Conservation (phyloP, 2,329 filamentous ascomycete species). For the Rutstroemia sp. region DNA sequence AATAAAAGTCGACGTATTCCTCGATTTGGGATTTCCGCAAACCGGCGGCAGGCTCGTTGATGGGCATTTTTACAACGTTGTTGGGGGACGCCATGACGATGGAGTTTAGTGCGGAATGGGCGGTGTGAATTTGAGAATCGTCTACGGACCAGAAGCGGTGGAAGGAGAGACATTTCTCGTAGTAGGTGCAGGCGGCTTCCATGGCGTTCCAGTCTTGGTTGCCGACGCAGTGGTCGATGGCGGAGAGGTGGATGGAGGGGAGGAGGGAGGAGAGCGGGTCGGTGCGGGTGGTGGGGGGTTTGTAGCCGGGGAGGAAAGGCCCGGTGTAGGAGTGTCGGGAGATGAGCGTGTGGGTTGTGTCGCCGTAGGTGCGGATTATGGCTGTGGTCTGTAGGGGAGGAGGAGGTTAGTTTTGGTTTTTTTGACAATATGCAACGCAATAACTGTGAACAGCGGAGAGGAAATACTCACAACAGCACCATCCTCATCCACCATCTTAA, state of each 20-base stretch:
- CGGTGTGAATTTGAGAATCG: slow-evolving; percentile 85
- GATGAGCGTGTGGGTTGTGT: slow-evolving; percentile 91
- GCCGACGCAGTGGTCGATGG: slow-evolving; percentile 93
- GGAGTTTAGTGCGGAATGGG: slow-evolving; percentile 80
- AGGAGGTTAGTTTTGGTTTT: not conserved
- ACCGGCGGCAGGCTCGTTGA: slow-evolving; percentile 88
- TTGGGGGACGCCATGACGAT: slow-evolving; percentile 86
- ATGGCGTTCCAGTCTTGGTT: slow-evolving; percentile 96
- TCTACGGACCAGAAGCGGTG: slow-evolving; percentile 98
- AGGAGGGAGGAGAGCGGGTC: slow-evolving; percentile 35
- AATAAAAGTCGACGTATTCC: slow-evolving; percentile 86
- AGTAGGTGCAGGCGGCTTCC: slow-evolving; percentile 57
- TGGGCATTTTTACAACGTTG: slow-evolving; percentile 92
- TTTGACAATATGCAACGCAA: too few relatives aligned
- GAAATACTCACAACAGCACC: slow-evolving; percentile 35
- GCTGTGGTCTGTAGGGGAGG: slow-evolving; percentile 44
- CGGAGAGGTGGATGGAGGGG: slow-evolving; percentile 59
- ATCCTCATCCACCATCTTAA: slow-evolving; percentile 44
- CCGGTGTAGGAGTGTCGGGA: slow-evolving; percentile 64
- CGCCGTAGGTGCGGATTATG: slow-evolving; percentile 84
- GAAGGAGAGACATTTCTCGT: slow-evolving; percentile 84
- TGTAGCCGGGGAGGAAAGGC: slow-evolving; percentile 77
- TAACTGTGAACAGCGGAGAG: not conserved
- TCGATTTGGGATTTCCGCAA: slow-evolving; percentile 94
- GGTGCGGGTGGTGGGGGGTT: slow-evolving; percentile 37